Evolutionary conservation across 1,139 yeast species (phyloP).

Genomic region (Geotrichum fermentans): DNA sequence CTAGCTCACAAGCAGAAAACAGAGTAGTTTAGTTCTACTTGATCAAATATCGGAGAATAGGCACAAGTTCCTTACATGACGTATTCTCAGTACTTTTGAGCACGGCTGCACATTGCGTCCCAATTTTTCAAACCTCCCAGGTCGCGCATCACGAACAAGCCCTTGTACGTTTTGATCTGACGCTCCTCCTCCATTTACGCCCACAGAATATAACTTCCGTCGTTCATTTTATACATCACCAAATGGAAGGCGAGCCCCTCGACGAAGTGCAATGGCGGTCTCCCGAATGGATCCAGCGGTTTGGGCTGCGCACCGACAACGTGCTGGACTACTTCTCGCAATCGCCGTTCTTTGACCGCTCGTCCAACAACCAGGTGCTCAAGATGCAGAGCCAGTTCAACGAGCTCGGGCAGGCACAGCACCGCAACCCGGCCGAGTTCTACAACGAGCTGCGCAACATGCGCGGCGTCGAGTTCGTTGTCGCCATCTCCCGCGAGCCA

Average conservation of each 20-base stretch:
- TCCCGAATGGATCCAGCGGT: constrained; percentile 92
- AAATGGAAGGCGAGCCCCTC: constrained; percentile 33
- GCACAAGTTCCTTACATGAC: no score
- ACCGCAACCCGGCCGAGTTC: constrained; percentile 30
- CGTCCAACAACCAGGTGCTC: constrained; percentile 88
- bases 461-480: constrained; percentile 80
- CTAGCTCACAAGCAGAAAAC: no score
- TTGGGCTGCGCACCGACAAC: constrained; percentile 75
- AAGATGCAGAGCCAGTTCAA: constrained; percentile 94
- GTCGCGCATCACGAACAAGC: no score
- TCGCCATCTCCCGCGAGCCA: constrained; percentile 74
- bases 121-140: no score
- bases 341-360: constrained; percentile 91
- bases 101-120: no score
- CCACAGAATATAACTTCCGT: no score
- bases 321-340: constrained; percentile 89
- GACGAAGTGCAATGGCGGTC: constrained; percentile 96
- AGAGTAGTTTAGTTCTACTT: no score
- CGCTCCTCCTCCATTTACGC: no score
- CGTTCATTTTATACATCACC: no score
- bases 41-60: no score
- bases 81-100: no score
- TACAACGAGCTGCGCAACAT: constrained; percentile 61
- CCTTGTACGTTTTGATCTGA: no score
- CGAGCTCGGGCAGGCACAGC: constrained; percentile 39